Evolutionary conservation across 768 basidiomycete species (phyloP).

Genomic region (Leccinum uliginosum): DNA sequence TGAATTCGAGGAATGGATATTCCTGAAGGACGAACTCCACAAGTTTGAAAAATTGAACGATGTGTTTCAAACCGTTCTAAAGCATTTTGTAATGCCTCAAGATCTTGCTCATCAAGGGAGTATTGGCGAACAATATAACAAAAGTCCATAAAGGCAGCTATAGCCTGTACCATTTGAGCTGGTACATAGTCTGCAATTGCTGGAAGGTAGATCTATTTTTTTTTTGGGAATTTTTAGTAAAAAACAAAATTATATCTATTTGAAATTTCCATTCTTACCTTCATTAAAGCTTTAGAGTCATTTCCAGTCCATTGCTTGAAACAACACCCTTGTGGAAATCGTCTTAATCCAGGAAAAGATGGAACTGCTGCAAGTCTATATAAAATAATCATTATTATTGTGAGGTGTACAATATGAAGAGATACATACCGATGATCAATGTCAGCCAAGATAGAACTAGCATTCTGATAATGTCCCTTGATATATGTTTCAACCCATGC

Average conservation of each 20-base stretch:
- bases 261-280: neutral
- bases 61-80: too few relatives aligned
- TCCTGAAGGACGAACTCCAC: too few relatives aligned
- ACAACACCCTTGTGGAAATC: neutral
- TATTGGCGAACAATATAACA: too few relatives aligned
- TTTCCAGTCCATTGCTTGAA: neutral
- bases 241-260: too few relatives aligned
- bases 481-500: neutral
- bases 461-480: neutral
- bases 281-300: neutral
- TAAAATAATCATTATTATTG: neutral
- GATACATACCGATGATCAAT: neutral
- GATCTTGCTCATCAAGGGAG: too few relatives aligned
- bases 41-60: too few relatives aligned
- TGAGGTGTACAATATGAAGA: neutral
- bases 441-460: neutral
- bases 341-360: neutral
- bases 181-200: neutral
- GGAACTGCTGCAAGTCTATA: neutral
- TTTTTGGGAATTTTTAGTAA: neutral
- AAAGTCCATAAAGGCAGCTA: neutral
- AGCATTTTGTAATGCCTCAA: too few relatives aligned
- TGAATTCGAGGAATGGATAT: too few relatives aligned
- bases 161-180: neutral
- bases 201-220: neutral